Evolutionary conservation across 2,329 filamentous ascomycete species (phyloP).

Genomic region (Fusarium sp.): DNA sequence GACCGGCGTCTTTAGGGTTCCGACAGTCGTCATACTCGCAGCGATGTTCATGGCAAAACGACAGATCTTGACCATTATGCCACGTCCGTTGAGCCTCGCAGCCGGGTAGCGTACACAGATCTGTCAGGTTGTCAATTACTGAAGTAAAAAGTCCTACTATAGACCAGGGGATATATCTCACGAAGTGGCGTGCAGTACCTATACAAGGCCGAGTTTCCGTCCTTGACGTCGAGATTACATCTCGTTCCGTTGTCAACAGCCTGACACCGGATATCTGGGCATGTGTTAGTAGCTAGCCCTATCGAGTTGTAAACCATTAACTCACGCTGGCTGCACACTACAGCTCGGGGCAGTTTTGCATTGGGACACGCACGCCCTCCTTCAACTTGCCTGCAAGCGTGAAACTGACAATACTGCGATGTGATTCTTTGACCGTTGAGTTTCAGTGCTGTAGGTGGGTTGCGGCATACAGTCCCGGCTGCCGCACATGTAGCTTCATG

Average conservation of each 20-base stretch:
- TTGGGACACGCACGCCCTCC: slow-evolving; percentile 29
- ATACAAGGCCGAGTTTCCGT: slow-evolving; percentile 20
- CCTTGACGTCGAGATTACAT: slow-evolving; percentile 36
- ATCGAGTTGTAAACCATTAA: neutral
- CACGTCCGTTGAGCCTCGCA: slow-evolving; percentile 38
- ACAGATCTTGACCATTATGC: slow-evolving; percentile 30
- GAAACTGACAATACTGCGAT: slow-evolving; percentile 39
- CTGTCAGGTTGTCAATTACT: slow-evolving; percentile 27
- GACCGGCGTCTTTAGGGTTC: slow-evolving; percentile 20
- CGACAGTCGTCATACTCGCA: slow-evolving; percentile 40
- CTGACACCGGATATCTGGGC: slow-evolving; percentile 32
- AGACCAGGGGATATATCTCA: neutral
- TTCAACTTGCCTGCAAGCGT: slow-evolving; percentile 41
- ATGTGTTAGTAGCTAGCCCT: too few species aligned
- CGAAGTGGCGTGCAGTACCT: slow-evolving; percentile 43
- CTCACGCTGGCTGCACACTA: slow-evolving; percentile 41
- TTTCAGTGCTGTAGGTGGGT: slow-evolving; percentile 20
- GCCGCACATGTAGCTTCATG: slow-evolving; percentile 31
- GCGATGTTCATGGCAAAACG: slow-evolving; percentile 44
- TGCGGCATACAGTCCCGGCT: slow-evolving; percentile 35
- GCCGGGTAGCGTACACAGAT: slow-evolving; percentile 40
- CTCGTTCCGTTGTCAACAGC: slow-evolving; percentile 38
- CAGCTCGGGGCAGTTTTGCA: slow-evolving; percentile 36
- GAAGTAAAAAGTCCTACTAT: too few species aligned
- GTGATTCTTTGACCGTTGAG: slow-evolving; percentile 24